Evolutionary conservation across 164 flowering plant species (phyloP), one percentile per base, ranked within the genome.

Genomic region (Nymphaea colorata): DNA sequence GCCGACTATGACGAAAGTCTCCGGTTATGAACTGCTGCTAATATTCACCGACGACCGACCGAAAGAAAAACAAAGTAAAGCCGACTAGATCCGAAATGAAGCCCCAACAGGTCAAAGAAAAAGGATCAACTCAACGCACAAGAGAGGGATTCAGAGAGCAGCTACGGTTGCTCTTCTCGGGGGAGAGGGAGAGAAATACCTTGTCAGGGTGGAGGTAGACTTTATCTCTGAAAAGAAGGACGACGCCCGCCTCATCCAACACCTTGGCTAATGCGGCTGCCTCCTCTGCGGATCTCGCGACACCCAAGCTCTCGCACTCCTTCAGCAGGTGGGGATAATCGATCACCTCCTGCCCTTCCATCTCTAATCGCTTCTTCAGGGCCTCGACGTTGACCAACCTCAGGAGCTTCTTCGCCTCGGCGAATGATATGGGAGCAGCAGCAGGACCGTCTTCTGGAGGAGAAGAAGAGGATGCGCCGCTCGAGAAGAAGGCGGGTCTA

Each of bases 161-260:
- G 14, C 8, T 51, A 5, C 0, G 57, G 8, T 10, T 51, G 57
- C 36, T 25, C 36, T 25, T 25, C 36, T 25, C 4, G 64, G 7
- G 64, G n/a, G 15, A 68, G 15, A 60, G 15, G 5, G 25, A 4
- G 8, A 62, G 16, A 42, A 41, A 3, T 63, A 91, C 98, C 92
- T 84, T 88, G 71, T 90, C 87, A 12, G 98, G 98, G 64, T 88
- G 95, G 70, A 92, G 94, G 55, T 88, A 87, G 51, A 92, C 98
- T 76, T 87, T 90, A 72, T 90, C 91, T 61, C 96, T 82, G 72
- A 90, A 92, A 43, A 92, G 78, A 64, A 92, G 84, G 41, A 92
- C 76, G 10, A 92, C 96, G 11, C 96, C 94, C 42, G 98, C 98
- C 17, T 90, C 95, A 67, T 92, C 98, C 36, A 92, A 87, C 15